Evolutionary conservation across 164 flowering plant genomes (phyloP).

Genomic region (Stephania cephalantha): DNA sequence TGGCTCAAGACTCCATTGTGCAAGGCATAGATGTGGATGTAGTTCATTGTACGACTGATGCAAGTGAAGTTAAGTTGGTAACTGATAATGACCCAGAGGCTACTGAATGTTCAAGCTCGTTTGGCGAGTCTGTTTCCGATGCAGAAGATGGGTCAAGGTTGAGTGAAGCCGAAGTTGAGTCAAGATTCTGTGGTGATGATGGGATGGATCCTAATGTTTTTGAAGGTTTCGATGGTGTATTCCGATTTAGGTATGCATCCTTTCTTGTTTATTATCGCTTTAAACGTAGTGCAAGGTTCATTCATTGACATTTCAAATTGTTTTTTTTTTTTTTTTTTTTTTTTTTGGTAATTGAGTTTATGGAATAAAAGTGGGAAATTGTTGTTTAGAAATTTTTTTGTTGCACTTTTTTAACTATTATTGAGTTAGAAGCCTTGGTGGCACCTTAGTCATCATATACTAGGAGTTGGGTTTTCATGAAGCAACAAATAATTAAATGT

Average conservation of each 20-base stretch:
- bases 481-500: background rate
- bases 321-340: too few relatives aligned
- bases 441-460: background rate
- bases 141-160: constrained; percentile 40
- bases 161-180: constrained; percentile 82
- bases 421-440: background rate
- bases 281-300: background rate
- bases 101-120: constrained; percentile 89
- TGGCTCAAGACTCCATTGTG: constrained; percentile 23
- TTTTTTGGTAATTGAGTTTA: too few relatives aligned
- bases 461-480: background rate
- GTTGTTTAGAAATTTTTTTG: background rate
- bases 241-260: constrained; percentile 43
- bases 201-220: constrained; percentile 26
- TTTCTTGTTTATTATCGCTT: background rate
- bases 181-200: constrained; percentile 37
- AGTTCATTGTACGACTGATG: constrained; percentile 22
- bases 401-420: background rate
- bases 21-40: constrained; percentile 36
- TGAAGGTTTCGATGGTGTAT: constrained; percentile 33
- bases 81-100: constrained; percentile 68
- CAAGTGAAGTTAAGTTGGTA: constrained; percentile 17
- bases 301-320: background rate
- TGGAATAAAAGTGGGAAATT: background rate
- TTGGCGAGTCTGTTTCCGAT: constrained; percentile 58